Percentiles rank a stretch among this genome's conserved stretches.
Evolutionary conservation across 2,329 filamentous ascomycete species (phyloP).

Genomic region (Penicillium verrucosum): DNA sequence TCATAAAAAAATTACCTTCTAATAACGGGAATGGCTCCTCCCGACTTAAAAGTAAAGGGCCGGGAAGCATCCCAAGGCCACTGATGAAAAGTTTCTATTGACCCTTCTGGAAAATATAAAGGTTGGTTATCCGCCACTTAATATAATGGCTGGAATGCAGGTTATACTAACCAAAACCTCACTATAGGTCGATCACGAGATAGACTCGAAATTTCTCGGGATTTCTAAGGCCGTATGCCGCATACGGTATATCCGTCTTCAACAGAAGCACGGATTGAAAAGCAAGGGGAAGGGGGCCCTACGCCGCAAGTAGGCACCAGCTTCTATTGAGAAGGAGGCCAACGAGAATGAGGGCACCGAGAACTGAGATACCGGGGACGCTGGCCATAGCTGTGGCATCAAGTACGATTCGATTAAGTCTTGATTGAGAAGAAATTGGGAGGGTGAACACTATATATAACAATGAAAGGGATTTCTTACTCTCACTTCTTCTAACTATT

Average conservation of each 20-base stretch:
- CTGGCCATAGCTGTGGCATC: no score
- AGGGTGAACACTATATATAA: neutral
- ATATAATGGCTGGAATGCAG: neutral
- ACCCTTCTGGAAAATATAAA: rapidly evolving
- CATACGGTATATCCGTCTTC: neutral
- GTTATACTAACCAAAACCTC: neutral
- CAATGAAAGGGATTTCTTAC: neutral
- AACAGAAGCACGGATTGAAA: neutral
- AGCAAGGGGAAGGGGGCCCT: rapidly evolving
- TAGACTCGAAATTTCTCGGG: rapidly evolving
- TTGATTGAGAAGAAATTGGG: neutral
- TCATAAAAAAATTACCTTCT: neutral
- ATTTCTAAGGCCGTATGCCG: neutral
- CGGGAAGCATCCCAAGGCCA: no score
- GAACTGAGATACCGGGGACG: neutral
- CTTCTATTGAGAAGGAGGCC: no score
- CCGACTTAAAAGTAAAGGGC: no score
- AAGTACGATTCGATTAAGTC: no score
- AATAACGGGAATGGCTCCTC: no score
- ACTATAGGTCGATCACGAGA: neutral
- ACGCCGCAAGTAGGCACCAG: neutral
- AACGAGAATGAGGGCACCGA: neutral
- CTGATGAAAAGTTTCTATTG: neutral
- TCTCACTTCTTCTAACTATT: neutral
- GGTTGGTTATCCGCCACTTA: neutral